A percentile compares a stretch with the other conserved stretches of the same genome.
Conservation (phyloP, 2,329 filamentous ascomycete species). For the Talaromyces sp. region DNA sequence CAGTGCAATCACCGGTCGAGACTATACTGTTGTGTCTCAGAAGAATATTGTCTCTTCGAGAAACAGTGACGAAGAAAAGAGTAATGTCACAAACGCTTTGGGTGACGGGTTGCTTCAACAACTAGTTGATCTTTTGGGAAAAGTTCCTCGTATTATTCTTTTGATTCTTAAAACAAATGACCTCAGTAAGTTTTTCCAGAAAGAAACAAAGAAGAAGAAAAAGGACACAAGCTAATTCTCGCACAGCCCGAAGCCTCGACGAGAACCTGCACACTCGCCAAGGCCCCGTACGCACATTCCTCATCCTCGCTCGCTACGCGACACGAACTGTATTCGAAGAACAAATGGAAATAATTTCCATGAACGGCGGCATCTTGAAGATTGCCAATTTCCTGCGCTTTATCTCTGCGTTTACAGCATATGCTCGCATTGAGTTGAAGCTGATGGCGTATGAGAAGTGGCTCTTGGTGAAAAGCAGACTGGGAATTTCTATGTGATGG, state of each 20-base stretch:
- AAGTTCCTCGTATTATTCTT: slow-evolving; percentile 86
- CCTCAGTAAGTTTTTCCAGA: slow-evolving; percentile 53
- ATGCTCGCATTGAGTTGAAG: slow-evolving; percentile 54
- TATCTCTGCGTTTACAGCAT: slow-evolving; percentile 49
- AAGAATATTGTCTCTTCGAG: slow-evolving; percentile 56
- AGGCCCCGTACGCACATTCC: slow-evolving; percentile 58
- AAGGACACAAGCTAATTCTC: background rate
- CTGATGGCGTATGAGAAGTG: slow-evolving; percentile 56
- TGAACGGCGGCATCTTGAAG: slow-evolving; percentile 48
- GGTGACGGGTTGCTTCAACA: slow-evolving; percentile 86
- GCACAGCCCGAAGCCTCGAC: slow-evolving; percentile 72
- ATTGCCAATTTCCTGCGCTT: slow-evolving; percentile 50
- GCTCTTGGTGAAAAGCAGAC: slow-evolving; percentile 46
- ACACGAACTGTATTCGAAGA: slow-evolving; percentile 60
- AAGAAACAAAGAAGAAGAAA: no score
- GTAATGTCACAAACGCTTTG: slow-evolving; percentile 76
- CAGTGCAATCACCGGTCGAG: slow-evolving; percentile 89
- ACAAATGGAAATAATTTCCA: slow-evolving; percentile 47
- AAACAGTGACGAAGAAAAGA: slow-evolving; percentile 67
- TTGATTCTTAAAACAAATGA: slow-evolving; percentile 98
- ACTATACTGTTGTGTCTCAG: slow-evolving; percentile 70
- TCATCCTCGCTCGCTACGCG: slow-evolving; percentile 62
- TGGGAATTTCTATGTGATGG: slow-evolving; percentile 21
- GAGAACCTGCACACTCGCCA: slow-evolving; percentile 63
- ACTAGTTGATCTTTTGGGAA: slow-evolving; percentile 79